Evolutionary conservation across 768 basidiomycete genomes (phyloP).

Genomic region (Daedaleopsis nitida): DNA sequence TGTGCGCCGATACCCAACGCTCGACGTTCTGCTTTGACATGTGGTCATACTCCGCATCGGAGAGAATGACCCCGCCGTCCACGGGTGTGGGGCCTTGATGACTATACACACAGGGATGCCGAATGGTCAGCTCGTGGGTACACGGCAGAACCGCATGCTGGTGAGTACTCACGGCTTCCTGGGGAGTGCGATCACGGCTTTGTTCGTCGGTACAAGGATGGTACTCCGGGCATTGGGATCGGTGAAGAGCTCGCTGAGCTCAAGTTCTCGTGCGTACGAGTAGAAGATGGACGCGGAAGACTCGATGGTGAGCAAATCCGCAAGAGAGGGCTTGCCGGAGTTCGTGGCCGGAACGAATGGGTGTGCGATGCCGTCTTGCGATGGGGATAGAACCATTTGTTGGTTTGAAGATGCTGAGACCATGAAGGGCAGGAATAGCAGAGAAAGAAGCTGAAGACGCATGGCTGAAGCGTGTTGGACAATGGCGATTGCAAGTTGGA

Average conservation of each 20-base stretch:
- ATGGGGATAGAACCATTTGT: constrained; percentile 28
- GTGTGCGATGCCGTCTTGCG: constrained; percentile 20
- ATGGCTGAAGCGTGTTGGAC: constrained; percentile 15
- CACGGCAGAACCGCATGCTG: neutral
- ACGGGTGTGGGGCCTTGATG: constrained; percentile 54
- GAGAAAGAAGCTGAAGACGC: constrained; percentile 27
- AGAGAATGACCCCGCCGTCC: constrained; percentile 53
- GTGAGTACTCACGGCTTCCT: constrained; percentile 72
- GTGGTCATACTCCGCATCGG: constrained; percentile 67
- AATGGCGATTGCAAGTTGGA: neutral
- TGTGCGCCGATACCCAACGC: constrained; percentile 80
- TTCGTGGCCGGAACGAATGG: constrained; percentile 41
- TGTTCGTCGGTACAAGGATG: constrained; percentile 83
- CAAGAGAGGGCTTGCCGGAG: constrained; percentile 53
- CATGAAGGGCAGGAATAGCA: constrained; percentile 33
- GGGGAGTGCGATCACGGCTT: constrained; percentile 79
- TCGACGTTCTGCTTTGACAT: constrained; percentile 67
- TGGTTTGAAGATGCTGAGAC: constrained; percentile 32
- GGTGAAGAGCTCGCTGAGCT: constrained; percentile 54
- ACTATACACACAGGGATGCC: constrained; percentile 36
- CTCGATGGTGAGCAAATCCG: constrained; percentile 81
- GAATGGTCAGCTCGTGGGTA: neutral
- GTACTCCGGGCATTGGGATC: constrained; percentile 43
- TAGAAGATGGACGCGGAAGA: constrained; percentile 79
- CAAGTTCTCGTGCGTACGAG: constrained; percentile 75